Evolutionary conservation across 73 alveolate species (phyloP), one percentile per base, ranked within the genome.

Genomic region (Tetrahymena thermophila): DNA sequence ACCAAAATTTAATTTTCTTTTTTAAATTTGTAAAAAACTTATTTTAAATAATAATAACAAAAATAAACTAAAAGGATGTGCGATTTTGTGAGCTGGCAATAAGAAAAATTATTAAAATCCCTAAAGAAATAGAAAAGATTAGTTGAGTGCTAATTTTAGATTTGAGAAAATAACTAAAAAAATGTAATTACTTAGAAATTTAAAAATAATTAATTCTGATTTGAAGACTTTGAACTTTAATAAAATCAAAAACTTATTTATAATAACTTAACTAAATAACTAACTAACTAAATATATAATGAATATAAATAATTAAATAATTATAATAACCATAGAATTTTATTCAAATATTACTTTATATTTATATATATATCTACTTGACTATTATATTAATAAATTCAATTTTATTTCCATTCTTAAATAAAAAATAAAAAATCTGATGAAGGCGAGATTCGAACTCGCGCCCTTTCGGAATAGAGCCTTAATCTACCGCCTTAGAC

Each of bases 401-500:
- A 40, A 40, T 40, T 40, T 40, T 40, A 40, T 40, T 3, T 6
- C 11, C 11, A 40, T 9, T 40, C 15, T 40, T 6, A 40, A 40
- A n/a, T n/a, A n/a, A 40, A 40, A n/a, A 25, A 71, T n/a, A 71
- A 71, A 71, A 71, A 71, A 71, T 71, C 89, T 71, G 89, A 71
- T 71, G 89, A 71, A 71, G 96, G 94, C 96, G 95, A 95, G 95
- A 93, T 85, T 95, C 95, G 96, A 95, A 95, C 95, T 95, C 95
- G 96, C 95, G 95, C 95, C 95, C 96, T 95, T 95, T 43, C 95
- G 96, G 95, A 85, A 56, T 85, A 93, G 95, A 85, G 95, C 95
- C 96, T 95, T 85, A 95, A 85, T 95, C 96, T 93, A 95, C 85
- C 96, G 95, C 95, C 95, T 95, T 95, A 89, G 96, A 95, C 96